Evolutionary conservation across 176 grass and related monocot genomes (phyloP).

Genomic region (Ampelocalamus luodianensis): DNA sequence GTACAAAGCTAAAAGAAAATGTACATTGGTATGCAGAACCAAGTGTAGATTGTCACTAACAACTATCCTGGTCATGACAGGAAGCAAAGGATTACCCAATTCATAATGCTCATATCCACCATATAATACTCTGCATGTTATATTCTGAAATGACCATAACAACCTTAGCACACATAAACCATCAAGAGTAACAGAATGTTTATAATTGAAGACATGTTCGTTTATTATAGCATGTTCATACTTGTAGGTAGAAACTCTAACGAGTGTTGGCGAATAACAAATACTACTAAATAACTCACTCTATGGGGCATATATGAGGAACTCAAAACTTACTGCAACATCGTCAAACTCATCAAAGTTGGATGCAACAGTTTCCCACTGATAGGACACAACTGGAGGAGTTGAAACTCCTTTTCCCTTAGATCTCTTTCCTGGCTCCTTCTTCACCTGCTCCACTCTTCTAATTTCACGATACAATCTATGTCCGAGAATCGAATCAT

Average conservation of each 20-base stretch:
- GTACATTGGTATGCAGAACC: neutral
- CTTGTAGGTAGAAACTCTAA: neutral
- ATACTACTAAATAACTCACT: conserved; percentile 4
- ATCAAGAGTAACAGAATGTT: neutral
- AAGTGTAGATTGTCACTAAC: neutral
- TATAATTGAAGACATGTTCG: neutral
- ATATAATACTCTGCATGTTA: conserved; percentile 8
- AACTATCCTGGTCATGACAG: neutral
- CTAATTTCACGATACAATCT: conserved; percentile 96
- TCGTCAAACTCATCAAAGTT: conserved; percentile 95
- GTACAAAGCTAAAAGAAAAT: neutral
- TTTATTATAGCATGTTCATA: neutral
- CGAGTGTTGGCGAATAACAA: neutral
- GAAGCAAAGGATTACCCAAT: conserved; percentile 1
- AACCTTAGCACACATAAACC: neutral
- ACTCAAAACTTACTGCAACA: conserved; percentile 83
- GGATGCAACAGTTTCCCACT: conserved; percentile 97
- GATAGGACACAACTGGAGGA: conserved; percentile 65
- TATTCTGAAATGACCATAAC: neutral
- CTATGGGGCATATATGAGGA: conserved; percentile 8
- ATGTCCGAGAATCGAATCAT: conserved; percentile 93
- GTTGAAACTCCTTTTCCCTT: conserved; percentile 67
- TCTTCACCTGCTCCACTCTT: conserved; percentile 69
- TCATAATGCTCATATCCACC: conserved; percentile 14
- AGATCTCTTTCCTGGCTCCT: conserved; percentile 67